Conservation (phyloP, 805 yeast genomes). For the Scheffersomyces coipomensis region DNA sequence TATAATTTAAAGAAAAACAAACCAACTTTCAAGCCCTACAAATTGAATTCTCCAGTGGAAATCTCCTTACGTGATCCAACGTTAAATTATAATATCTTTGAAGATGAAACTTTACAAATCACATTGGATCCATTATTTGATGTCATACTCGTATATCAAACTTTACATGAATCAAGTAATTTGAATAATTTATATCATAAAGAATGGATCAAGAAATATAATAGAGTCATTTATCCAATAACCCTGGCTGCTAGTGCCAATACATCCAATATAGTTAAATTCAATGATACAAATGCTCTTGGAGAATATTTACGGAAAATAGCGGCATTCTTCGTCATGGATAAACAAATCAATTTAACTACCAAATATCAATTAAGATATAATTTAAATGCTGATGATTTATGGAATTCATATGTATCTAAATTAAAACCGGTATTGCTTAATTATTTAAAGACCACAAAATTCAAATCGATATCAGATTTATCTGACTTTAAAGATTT, state of each 20-base stretch:
- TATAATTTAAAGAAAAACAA: slow-evolving; percentile 42
- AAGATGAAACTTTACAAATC: slow-evolving; percentile 37
- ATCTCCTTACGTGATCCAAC: slow-evolving; percentile 64
- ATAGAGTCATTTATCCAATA: slow-evolving; percentile 66
- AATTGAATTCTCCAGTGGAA: slow-evolving; percentile 86
- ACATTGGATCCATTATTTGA: slow-evolving; percentile 78
- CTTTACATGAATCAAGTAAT: slow-evolving; percentile 62
- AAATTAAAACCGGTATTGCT: slow-evolving; percentile 60
- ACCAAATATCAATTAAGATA: slow-evolving; percentile 66
- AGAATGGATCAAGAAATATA: slow-evolving; percentile 71
- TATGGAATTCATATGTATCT: slow-evolving; percentile 69
- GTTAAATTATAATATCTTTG: slow-evolving; percentile 47
- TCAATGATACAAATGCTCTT: slow-evolving; percentile 34
- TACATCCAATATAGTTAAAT: slow-evolving; percentile 12
- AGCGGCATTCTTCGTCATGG: slow-evolving; percentile 75
- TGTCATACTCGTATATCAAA: slow-evolving; percentile 75
- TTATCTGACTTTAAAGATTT: slow-evolving; percentile 57
- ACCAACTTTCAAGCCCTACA: slow-evolving; percentile 47
- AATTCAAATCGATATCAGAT: slow-evolving; percentile 37
- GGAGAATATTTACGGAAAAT: slow-evolving; percentile 59
- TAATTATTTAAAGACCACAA: slow-evolving; percentile 40
- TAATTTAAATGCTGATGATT: slow-evolving; percentile 60
- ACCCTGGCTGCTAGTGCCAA: slow-evolving; percentile 35
- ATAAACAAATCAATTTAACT: slow-evolving; percentile 61
- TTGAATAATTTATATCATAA: slow-evolving; percentile 63